Evolutionary conservation across 371 early-diverging fungal genomes (phyloP), one percentile per base, ranked within the genome.

Genomic region (Mucor piriformis): DNA sequence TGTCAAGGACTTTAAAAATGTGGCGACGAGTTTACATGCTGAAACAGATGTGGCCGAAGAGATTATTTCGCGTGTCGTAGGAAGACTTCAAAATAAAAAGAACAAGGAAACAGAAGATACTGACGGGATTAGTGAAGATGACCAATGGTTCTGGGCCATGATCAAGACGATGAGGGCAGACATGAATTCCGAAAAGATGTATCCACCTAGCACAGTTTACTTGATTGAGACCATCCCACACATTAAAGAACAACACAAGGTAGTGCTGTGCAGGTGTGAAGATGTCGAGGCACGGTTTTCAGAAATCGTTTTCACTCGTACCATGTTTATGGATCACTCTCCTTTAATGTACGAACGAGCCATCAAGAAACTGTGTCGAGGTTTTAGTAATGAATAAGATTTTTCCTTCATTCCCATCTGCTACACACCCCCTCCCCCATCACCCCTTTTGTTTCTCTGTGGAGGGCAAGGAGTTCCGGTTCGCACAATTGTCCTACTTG

Each of bases 101-200:
- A 42, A 56, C 38, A 48, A 58, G 21, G 32, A 59, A 35, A 47
- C 47, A 37, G 18, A 42, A 0, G n/a, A 25, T 1, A 20, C 32
- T 24, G 59, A 51, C 8, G 59, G 50, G 20, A 13, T 37, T 63
- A 54, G 72, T 1, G 78, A 79, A 15, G 74, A 82, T 51, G 79
- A 84, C 32, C 85, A 92, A 57, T 93, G 93, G 92, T 87, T 88
- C 56, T 89, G 89, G 89, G 84, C 90, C 20, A 59, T 91, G 54
- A 87, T 91, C 62, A 88, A 91, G 67, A 90, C 91, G 0, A 77
- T 92, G 81, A 80, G 92, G 2, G 92, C 92, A 0, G 89, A 85
- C 50, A 92, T 91, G 92, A 78, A 76, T 18, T 79, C 86, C 6
- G 92, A 90, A 54, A 93, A 93, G 52, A 78, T 93, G 32, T 90